phyloP scores from a whole-genome alignment of 1,139 yeast species.

The Yamadazyma kanchanaburiensis region DNA sequence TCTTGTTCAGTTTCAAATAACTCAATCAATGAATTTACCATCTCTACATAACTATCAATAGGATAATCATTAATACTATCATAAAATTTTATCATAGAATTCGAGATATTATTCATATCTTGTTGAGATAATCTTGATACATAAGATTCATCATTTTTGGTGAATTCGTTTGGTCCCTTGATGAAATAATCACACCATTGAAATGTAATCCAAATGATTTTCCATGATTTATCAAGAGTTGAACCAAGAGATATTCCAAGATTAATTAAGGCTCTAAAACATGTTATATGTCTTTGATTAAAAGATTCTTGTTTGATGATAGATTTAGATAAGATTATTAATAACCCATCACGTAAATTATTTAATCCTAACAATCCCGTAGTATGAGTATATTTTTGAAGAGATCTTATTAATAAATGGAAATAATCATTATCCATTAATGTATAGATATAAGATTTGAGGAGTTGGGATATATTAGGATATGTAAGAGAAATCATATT shows the following conservation, averaged over 20 bases:
- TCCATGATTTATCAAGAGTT: conserved; percentile 67
- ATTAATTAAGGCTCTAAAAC: conserved; percentile 74
- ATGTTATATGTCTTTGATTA: conserved; percentile 64
- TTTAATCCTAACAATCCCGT: conserved; percentile 67
- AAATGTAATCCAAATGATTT: conserved; percentile 59
- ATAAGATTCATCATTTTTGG: conserved; percentile 20
- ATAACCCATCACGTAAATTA: conserved; percentile 56
- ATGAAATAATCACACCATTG: conserved; percentile 72
- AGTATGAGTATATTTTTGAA: conserved; percentile 79
- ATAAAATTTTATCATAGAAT: conserved; percentile 53
- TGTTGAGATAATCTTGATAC: conserved; percentile 26
- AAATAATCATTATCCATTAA: conserved; percentile 66
- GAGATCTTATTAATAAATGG: conserved; percentile 61
- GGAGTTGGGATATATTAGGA: conserved; percentile 44
- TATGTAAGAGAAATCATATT: conserved; percentile 42
- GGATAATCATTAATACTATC: conserved; percentile 61
- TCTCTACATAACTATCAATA: conserved; percentile 41
- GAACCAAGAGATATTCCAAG: conserved; percentile 79
- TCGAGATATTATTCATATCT: conserved; percentile 54
- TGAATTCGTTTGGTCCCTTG: conserved; percentile 56
- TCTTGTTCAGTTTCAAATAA: conserved; percentile 17
- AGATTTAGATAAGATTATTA: conserved; percentile 55
- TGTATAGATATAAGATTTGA: conserved; percentile 55
- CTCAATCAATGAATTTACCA: conserved; percentile 43
- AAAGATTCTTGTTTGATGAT: conserved; percentile 35